Evolutionary conservation across 1,284 basidiomycete genomes (phyloP).

Genomic region (Cyathus pygmaeus): DNA sequence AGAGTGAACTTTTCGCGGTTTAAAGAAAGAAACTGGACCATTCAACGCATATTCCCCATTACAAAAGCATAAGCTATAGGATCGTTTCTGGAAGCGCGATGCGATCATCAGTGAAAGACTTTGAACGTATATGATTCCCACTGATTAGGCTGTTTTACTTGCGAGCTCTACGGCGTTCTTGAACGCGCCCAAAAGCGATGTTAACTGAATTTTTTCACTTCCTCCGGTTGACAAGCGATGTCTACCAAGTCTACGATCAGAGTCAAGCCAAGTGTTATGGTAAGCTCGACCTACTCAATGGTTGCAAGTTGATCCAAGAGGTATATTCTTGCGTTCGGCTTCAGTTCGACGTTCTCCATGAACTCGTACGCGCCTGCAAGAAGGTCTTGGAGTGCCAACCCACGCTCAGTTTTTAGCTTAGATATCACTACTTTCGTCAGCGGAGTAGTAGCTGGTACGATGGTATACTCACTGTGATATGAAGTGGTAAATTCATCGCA

Average conservation of each 20-base stretch:
- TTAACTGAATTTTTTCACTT: conserved; percentile 94
- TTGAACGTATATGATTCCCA: no score
- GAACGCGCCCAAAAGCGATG: conserved; percentile 91
- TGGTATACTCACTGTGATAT: conserved; percentile 75
- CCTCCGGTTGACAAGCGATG: conserved; percentile 69
- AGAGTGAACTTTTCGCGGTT: no score
- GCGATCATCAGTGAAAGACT: no score
- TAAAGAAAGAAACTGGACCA: no score
- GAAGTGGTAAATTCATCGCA: conserved; percentile 95
- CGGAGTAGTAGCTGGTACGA: neutral
- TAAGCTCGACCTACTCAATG: conserved; percentile 77
- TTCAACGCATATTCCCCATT: no score
- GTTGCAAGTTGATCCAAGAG: conserved; percentile 91
- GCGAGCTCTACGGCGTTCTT: conserved; percentile 90
- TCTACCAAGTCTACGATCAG: conserved; percentile 53
- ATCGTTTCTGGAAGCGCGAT: no score
- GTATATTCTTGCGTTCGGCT: conserved; percentile 88
- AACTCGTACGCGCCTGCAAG: conserved; percentile 95
- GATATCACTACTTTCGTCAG: conserved; percentile 76
- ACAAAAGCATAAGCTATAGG: no score
- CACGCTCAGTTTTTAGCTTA: conserved; percentile 89
- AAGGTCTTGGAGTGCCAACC: conserved; percentile 94
- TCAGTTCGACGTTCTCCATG: conserved; percentile 87
- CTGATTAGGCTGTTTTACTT: conserved; percentile 38
- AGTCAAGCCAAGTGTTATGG: neutral